Evolutionary conservation across 2,329 filamentous ascomycete species (phyloP).

Genomic region (Tricladium varicosporioides): DNA sequence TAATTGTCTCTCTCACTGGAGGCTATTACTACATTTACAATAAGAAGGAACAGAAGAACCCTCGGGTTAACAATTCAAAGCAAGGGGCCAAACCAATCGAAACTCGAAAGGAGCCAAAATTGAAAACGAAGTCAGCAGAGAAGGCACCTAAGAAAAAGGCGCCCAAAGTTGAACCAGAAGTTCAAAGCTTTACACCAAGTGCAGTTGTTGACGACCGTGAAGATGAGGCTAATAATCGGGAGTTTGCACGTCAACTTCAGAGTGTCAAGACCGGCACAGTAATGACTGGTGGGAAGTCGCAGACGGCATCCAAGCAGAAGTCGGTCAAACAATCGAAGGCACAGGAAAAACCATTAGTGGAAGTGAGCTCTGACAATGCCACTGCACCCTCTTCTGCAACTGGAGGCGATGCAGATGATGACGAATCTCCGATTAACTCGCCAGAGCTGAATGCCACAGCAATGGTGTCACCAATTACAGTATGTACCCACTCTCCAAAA

Average conservation of each 20-base stretch:
- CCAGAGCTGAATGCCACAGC: conserved; percentile 57
- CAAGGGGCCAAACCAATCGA: conserved; percentile 22
- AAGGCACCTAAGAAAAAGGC: conserved; percentile 27
- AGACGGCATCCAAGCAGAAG: conserved; percentile 43
- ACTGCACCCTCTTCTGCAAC: conserved; percentile 67
- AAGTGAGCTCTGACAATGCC: conserved; percentile 41
- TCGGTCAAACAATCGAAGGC: conserved; percentile 68
- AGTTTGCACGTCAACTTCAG: conserved; percentile 73
- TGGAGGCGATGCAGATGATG: conserved; percentile 77
- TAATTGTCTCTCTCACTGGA: conserved; percentile 33
- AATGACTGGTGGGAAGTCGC: conserved; percentile 51
- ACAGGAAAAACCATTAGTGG: conserved; percentile 47
- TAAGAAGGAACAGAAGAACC: conserved; percentile 14
- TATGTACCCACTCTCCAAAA: background rate
- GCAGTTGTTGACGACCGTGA: conserved; percentile 21
- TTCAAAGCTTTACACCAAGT: conserved; percentile 4
- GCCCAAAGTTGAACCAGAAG: conserved; percentile 9
- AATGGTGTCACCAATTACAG: conserved; percentile 34
- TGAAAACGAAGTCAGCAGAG: conserved; percentile 16
- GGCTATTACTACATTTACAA: conserved; percentile 22
- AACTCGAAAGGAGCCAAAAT: conserved; percentile 24
- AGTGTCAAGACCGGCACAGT: conserved; percentile 67
- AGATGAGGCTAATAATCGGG: conserved; percentile 65
- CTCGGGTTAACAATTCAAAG: conserved; percentile 18
- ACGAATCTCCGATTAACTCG: conserved; percentile 68